These are phyloP conservation scores for Mycena haematopus DNA, from an alignment of 768 basidiomycete genomes.

Conservation along the genomic window DNA sequence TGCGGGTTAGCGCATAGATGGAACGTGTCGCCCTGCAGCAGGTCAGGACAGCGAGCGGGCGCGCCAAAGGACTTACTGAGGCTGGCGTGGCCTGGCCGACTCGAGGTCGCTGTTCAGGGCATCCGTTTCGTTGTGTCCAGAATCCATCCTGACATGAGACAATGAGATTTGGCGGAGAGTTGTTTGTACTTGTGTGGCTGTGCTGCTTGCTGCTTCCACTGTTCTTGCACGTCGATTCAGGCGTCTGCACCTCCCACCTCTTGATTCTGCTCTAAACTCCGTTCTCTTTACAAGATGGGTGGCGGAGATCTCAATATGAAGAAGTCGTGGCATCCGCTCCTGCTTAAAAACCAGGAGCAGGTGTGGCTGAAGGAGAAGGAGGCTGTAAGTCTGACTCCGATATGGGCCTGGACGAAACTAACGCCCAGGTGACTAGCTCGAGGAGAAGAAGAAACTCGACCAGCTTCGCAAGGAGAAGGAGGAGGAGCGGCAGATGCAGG, in stretches of 20 bases:
- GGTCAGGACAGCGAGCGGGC: conserved; percentile 20
- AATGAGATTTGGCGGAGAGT: not conserved
- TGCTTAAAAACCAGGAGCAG: conserved; percentile 97
- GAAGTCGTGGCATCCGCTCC: conserved; percentile 99
- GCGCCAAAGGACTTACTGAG: conserved; percentile 37
- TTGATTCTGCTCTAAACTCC: not conserved
- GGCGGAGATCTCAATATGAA: conserved; percentile 99
- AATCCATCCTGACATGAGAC: conserved; percentile 35
- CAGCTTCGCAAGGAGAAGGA: conserved; percentile 98
- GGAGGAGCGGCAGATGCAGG: conserved; percentile 95
- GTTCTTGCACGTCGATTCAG: not conserved
- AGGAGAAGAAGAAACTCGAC: conserved; percentile 98
- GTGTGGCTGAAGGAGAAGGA: conserved; percentile 99
- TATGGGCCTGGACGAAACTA: not conserved
- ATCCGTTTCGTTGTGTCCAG: conserved; percentile 45
- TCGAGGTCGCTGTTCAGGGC: conserved; percentile 41
- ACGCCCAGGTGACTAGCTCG: conserved; percentile 63
- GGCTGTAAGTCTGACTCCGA: conserved; percentile 62
- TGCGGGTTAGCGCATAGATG: conserved; percentile 83
- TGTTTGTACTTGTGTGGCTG: conserved; percentile 7
- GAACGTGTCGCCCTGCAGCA: conserved; percentile 70
- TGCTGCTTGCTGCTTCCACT: conserved; percentile 1
- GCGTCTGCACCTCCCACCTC: not conserved
- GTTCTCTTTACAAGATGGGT: conserved; percentile 79
- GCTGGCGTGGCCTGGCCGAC: conserved; percentile 30